Conservation (phyloP, 139 green algal genomes). For the Coccomyxa sp. region DNA sequence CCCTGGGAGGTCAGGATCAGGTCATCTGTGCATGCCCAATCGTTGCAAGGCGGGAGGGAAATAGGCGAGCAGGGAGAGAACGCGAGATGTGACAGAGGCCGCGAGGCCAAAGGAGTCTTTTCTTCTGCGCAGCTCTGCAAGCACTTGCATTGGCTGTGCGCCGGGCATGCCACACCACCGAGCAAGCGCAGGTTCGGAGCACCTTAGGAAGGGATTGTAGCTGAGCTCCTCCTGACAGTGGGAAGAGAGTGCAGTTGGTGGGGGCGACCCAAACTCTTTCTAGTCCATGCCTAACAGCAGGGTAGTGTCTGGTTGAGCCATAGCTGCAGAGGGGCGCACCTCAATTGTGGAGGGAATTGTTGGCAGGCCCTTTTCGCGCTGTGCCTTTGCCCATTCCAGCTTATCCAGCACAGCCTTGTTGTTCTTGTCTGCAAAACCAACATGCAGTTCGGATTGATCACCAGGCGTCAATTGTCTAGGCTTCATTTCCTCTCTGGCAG, state of each 20-base stretch:
- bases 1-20: no score
- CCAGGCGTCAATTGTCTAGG: not conserved
- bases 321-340: not conserved
- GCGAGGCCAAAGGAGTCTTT: not conserved
- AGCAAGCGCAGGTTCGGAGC: not conserved
- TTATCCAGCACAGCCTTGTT: slow-evolving; percentile 6
- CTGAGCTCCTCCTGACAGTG: slow-evolving; percentile 4
- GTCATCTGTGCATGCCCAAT: not conserved
- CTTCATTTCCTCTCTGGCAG: not conserved
- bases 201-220: slow-evolving; percentile 3
- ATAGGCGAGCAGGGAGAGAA: not conserved
- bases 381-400: slow-evolving; percentile 4
- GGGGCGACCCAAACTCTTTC: not conserved
- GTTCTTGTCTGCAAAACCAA: slow-evolving; percentile 4
- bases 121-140: not conserved
- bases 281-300: not conserved
- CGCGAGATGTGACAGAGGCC: not conserved
- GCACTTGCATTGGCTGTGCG: not conserved
- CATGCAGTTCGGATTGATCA: not conserved
- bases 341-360: slow-evolving; percentile 7
- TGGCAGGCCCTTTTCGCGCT: not conserved
- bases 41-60: not conserved
- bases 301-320: not conserved
- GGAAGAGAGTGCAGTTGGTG: not conserved
- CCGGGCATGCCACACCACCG: not conserved